Base-by-base conservation (phyloP, 306 rosid genomes). In the Fragaria iinumae region DNA sequence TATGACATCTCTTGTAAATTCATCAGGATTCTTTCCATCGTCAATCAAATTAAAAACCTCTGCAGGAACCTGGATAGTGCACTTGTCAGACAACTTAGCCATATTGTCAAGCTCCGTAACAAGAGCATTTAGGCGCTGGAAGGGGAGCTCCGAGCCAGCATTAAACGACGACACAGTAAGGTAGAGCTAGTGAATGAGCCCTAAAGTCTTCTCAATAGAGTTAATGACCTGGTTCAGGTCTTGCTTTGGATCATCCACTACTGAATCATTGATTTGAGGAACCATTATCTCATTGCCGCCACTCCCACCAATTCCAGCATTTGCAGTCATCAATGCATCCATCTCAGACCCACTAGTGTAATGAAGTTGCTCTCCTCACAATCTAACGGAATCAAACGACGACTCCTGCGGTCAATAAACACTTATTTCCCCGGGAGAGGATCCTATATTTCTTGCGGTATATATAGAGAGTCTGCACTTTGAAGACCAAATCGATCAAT, bases 11-110 rank as follows among this genome's bases (percentile, higher is more conserved):
- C 69, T 88, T 17, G 97, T 93, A 74, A 92, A 92, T 72, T 95
- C 97, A 82, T 95, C 99, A 21, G 98, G 99, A 85, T 95, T 95
- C 86, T 95, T 94, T 74, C 97, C 98, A 52, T 90, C 96, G 50
- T 94, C 98, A 59, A 94, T 92, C 86, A 90, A 88, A 87, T 89
- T 88, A 68, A 92, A 85, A 84, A 92, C 97, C 82, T 92, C 96
- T 97, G 88, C 89, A 55, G 97, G 99, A 73, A 95, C 91, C 82
- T 89, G 97, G 77, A 95, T 87, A 89, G 86, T 86, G 82, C 99
- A 95, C 78, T 92, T 95, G 77, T 91, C 97, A 5, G 97, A 87
- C 73, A 92, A 80, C 75, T 90, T 92, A 65, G 84, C 88, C 99
- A 90, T 92, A 84, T 88, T 84, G 79, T 91, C 96, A 43, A 92